A percentile compares a stretch with the other conserved stretches of the same genome.
Conservation (phyloP, 2,329 filamentous ascomycete genomes). For the Alternaria sp. region DNA sequence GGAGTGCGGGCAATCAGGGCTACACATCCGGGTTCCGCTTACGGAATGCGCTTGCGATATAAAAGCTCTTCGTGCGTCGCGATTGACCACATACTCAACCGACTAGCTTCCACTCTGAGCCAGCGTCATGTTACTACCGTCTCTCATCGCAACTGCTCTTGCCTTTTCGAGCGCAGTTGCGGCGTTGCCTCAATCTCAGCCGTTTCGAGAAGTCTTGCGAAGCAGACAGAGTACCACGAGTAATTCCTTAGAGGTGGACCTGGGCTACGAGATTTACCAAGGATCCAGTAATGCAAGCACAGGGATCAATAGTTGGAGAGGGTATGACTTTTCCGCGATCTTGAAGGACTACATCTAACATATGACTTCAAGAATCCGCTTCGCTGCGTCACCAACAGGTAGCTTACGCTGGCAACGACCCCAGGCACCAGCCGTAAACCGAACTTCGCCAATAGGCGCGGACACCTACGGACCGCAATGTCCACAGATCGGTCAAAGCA, state of each 20-base stretch:
- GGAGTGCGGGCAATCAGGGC: not conserved
- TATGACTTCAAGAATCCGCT: constrained; percentile 22
- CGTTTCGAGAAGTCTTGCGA: not conserved
- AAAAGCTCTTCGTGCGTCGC: not conserved
- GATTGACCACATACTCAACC: not conserved
- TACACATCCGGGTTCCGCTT: not conserved
- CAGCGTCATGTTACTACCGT: not conserved
- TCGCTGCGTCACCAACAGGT: constrained; percentile 26
- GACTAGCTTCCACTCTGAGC: fast-evolving
- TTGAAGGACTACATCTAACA: not conserved
- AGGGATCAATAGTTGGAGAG: constrained; percentile 28
- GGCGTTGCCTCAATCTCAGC: not conserved
- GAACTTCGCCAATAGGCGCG: constrained; percentile 9
- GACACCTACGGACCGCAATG: constrained; percentile 8
- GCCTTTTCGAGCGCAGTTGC: not conserved
- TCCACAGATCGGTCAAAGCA: not conserved
- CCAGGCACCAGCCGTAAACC: constrained; percentile 10
- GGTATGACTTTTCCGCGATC: constrained; percentile 9
- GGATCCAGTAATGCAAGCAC: constrained; percentile 23
- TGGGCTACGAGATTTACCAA: constrained; percentile 30
- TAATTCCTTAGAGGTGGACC: constrained; percentile 19
- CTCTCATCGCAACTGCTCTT: not conserved
- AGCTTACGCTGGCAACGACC: constrained; percentile 26
- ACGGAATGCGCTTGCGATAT: not conserved
- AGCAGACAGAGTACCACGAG: not conserved